Conservation (phyloP, 2,329 filamentous ascomycete species). For the Microascus cirrosus region DNA sequence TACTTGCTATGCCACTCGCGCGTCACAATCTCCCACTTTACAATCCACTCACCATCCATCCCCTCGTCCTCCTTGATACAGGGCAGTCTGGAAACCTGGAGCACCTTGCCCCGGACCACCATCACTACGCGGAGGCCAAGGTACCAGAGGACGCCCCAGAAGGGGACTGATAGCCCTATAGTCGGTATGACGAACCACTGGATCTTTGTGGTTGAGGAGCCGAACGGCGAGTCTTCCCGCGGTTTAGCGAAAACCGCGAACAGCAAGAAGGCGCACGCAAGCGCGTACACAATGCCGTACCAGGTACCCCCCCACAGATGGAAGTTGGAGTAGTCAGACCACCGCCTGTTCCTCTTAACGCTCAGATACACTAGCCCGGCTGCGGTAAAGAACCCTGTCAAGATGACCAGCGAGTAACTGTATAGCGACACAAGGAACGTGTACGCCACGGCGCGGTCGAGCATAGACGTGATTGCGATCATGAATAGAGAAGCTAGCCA, state of each 20-base stretch:
- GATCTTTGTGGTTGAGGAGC: too few relatives aligned
- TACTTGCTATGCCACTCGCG: too few relatives aligned
- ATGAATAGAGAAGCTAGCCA: conserved; percentile 7
- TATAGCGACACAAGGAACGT: not conserved
- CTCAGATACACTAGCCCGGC: not conserved
- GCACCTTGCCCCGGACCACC: too few relatives aligned
- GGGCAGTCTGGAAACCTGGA: too few relatives aligned
- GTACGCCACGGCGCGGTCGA: not conserved
- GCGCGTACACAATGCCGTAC: not conserved
- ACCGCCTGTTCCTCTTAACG: too few relatives aligned
- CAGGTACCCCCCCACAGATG: not conserved
- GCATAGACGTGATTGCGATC: not conserved
- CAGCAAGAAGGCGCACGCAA: not conserved
- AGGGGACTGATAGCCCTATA: too few relatives aligned
- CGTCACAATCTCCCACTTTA: too few relatives aligned
- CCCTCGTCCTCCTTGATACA: too few relatives aligned
- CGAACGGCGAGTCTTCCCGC: not conserved
- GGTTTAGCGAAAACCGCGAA: not conserved
- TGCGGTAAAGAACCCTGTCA: not conserved
- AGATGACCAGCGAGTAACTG: not conserved
- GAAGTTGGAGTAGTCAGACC: not conserved
- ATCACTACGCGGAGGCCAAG: too few relatives aligned
- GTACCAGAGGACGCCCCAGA: too few relatives aligned
- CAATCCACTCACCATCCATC: too few relatives aligned
- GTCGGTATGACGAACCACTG: too few relatives aligned